These are phyloP conservation scores for Kwoniella bestiolae DNA, from an alignment of 768 basidiomycete species.

Conservation along the genomic window DNA sequence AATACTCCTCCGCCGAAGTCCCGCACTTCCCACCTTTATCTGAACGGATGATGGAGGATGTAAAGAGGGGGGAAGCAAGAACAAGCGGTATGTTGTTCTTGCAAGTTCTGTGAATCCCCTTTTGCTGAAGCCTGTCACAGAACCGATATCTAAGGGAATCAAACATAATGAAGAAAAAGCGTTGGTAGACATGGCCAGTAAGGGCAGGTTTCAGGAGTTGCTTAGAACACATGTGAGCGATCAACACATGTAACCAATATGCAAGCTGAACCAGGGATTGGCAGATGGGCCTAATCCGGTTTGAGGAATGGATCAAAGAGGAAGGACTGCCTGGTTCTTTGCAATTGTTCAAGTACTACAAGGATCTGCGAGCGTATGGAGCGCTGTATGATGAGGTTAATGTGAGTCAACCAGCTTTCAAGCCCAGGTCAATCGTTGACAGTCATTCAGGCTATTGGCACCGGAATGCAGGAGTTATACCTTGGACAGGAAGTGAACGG, in stretches of 20 bases:
- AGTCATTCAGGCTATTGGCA: constrained; percentile 15
- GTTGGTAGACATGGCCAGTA: constrained; percentile 18
- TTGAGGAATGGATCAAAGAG: constrained; percentile 30
- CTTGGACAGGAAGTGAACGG: constrained; percentile 1
- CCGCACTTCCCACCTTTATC: constrained; percentile 19
- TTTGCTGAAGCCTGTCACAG: background rate
- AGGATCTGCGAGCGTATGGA: constrained; percentile 22
- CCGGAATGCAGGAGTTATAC: constrained; percentile 21
- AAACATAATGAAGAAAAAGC: constrained; percentile 8
- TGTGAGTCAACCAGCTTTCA: constrained; percentile 10
- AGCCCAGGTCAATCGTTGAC: background rate
- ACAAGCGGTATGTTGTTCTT: constrained; percentile 28
- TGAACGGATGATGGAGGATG: background rate
- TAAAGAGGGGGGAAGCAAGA: background rate
- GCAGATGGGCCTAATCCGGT: constrained; percentile 32
- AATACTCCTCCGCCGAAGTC: background rate
- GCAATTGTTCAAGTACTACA: constrained; percentile 29
- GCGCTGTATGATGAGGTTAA: constrained; percentile 22
- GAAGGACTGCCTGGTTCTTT: constrained; percentile 30
- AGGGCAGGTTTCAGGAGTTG: constrained; percentile 19
- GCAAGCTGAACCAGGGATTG: no score
- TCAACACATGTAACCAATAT: no score
- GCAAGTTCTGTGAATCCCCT: background rate
- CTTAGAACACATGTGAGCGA: constrained; percentile 18
- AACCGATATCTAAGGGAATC: constrained; percentile 18